phyloP scores from a whole-genome alignment of 2,329 filamentous ascomycete genomes.

The Colletotrichum orchidophilum region DNA sequence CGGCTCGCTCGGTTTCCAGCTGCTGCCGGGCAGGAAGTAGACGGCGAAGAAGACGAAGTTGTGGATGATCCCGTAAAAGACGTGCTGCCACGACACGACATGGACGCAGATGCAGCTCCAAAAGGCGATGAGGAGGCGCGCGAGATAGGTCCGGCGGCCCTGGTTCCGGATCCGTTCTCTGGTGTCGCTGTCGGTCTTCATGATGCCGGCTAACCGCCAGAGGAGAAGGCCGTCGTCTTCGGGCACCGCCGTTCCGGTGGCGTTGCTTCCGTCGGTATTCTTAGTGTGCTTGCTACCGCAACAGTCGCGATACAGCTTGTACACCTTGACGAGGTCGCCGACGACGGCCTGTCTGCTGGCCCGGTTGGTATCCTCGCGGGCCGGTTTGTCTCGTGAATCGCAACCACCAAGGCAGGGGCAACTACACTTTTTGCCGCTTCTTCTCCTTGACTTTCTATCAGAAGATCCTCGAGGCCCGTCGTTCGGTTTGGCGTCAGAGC shows the following conservation, averaged over 20 bases:
- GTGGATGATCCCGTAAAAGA: no score
- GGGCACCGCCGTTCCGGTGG: no score
- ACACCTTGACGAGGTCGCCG: not conserved
- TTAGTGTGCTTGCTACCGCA: not conserved
- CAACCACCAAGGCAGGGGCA: not conserved
- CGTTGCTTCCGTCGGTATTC: no score
- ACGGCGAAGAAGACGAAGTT: not conserved
- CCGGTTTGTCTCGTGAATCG: not conserved
- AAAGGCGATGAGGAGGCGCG: not conserved
- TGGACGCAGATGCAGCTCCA: not conserved
- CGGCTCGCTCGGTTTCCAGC: not conserved
- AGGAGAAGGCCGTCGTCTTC: conserved; percentile 1
- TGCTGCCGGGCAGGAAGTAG: not conserved
- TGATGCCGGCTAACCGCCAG: not conserved
- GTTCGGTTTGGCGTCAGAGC: not conserved
- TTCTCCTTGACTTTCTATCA: not conserved
- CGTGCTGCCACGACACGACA: not conserved
- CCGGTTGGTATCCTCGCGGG: not conserved
- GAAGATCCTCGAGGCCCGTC: no score
- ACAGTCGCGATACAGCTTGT: not conserved
- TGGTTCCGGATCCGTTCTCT: not conserved
- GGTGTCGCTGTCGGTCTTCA: not conserved
- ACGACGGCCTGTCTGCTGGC: not conserved
- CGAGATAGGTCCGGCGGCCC: not conserved
- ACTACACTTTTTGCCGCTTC: not conserved